Conservation (phyloP, 108 stramenopile genomes). For the Cyclostephanos tholiformis region DNA sequence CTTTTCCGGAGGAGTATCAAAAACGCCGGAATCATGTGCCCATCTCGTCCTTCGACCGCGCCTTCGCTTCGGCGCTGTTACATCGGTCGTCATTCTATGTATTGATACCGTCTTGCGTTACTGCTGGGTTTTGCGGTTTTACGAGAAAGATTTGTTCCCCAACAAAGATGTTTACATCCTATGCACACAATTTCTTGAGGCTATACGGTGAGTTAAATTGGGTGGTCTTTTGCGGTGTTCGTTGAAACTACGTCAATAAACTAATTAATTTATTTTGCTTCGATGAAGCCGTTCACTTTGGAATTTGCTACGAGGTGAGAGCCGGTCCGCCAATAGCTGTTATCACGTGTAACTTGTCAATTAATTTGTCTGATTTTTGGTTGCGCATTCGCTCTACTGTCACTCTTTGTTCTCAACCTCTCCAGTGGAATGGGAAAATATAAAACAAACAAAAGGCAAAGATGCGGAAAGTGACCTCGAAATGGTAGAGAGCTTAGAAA, state of each 20-base stretch:
- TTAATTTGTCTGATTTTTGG: no score
- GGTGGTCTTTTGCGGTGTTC: background rate
- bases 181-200: constrained; percentile 76
- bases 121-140: constrained; percentile 71
- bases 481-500: constrained; percentile 24
- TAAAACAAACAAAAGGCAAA: constrained; percentile 67
- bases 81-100: constrained; percentile 61
- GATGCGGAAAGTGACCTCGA: constrained; percentile 27
- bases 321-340: no score
- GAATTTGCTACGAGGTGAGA: constrained; percentile 69
- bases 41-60: constrained; percentile 67
- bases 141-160: constrained; percentile 57
- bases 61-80: constrained; percentile 71
- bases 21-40: constrained; percentile 43
- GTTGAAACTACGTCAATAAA: no score
- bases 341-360: no score
- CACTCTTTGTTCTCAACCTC: no score
- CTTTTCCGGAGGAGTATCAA: constrained; percentile 5
- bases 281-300: constrained; percentile 65
- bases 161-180: constrained; percentile 71
- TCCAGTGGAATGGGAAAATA: constrained; percentile 84
- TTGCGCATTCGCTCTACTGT: no score
- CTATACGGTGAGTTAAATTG: constrained; percentile 48
- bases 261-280: constrained; percentile 11
- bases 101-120: constrained; percentile 73